Evolutionary conservation across 768 basidiomycete genomes (phyloP).

Genomic region (Lactarius psammicola): DNA sequence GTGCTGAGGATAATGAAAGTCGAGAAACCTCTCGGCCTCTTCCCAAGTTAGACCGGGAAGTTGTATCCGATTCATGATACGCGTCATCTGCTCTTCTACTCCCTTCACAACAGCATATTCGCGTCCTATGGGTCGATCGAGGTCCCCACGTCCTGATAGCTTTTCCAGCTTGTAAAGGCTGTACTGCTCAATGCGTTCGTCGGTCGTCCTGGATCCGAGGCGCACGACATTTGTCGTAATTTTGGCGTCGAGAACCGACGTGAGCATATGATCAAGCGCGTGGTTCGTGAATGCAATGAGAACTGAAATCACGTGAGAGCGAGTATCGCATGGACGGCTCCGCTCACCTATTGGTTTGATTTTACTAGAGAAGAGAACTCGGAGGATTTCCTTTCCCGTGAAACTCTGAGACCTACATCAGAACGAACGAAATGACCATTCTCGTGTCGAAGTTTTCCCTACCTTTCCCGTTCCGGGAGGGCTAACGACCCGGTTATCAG

Average conservation of each 20-base stretch:
- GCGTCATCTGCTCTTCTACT: slow-evolving; percentile 46
- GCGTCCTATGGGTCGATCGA: slow-evolving; percentile 38
- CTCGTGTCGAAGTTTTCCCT: not conserved
- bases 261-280: slow-evolving; percentile 71
- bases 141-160: slow-evolving; percentile 42
- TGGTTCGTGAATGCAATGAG: slow-evolving; percentile 75
- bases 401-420: slow-evolving; percentile 45
- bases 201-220: slow-evolving; percentile 61
- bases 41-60: slow-evolving; percentile 18
- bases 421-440: not conserved
- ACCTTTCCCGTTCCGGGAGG: slow-evolving; percentile 83
- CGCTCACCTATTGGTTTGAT: slow-evolving; percentile 49
- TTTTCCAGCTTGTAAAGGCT: slow-evolving; percentile 59
- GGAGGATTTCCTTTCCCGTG: slow-evolving; percentile 66
- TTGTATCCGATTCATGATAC: slow-evolving; percentile 42
- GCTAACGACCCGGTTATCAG: slow-evolving; percentile 35
- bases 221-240: slow-evolving; percentile 68
- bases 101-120: slow-evolving; percentile 44
- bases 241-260: slow-evolving; percentile 57
- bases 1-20: slow-evolving; percentile 49
- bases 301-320: slow-evolving; percentile 27
- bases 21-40: slow-evolving; percentile 45
- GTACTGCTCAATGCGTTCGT: slow-evolving; percentile 59
- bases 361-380: slow-evolving; percentile 55
- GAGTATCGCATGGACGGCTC: not conserved